Evolutionary conservation across 768 basidiomycete genomes (phyloP).

Genomic region (Pulveroboletus sp.): DNA sequence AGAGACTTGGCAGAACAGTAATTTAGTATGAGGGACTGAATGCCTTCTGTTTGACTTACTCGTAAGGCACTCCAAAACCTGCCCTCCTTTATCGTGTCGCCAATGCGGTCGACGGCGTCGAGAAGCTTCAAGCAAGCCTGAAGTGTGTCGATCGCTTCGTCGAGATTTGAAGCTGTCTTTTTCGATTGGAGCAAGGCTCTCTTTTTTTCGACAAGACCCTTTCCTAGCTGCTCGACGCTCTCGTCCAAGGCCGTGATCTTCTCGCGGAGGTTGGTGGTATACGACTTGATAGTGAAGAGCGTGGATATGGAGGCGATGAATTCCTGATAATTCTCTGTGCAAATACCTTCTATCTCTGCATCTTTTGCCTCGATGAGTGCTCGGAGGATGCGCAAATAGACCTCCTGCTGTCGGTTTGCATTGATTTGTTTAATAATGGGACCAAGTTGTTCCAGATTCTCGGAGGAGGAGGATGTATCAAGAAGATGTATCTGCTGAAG

Average conservation of each 20-base stretch:
- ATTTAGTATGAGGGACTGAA: constrained; percentile 28
- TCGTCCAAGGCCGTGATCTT: constrained; percentile 86
- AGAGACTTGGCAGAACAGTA: constrained; percentile 60
- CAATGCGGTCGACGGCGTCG: constrained; percentile 88
- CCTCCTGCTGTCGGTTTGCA: constrained; percentile 81
- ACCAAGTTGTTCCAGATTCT: constrained; percentile 93
- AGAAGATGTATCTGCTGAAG: constrained; percentile 88
- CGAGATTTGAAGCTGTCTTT: constrained; percentile 90
- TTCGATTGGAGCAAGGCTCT: constrained; percentile 81
- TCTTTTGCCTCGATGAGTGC: constrained; percentile 93
- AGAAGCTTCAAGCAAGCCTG: constrained; percentile 90
- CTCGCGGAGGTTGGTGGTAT: constrained; percentile 90
- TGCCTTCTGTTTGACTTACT: constrained; percentile 45
- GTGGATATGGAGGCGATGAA: constrained; percentile 98
- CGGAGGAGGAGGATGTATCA: constrained; percentile 81
- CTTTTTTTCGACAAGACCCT: constrained; percentile 90
- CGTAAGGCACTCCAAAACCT: constrained; percentile 97
- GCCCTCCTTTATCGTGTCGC: constrained; percentile 87
- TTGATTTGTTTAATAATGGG: constrained; percentile 94
- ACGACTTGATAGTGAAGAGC: constrained; percentile 90
- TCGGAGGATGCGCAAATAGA: constrained; percentile 80
- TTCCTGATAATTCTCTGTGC: constrained; percentile 95
- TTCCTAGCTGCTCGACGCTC: constrained; percentile 84
- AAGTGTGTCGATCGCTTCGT: constrained; percentile 93
- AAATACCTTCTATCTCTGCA: constrained; percentile 92